Conservation (phyloP, 768 basidiomycete genomes). For the Clathrus columnatus region DNA sequence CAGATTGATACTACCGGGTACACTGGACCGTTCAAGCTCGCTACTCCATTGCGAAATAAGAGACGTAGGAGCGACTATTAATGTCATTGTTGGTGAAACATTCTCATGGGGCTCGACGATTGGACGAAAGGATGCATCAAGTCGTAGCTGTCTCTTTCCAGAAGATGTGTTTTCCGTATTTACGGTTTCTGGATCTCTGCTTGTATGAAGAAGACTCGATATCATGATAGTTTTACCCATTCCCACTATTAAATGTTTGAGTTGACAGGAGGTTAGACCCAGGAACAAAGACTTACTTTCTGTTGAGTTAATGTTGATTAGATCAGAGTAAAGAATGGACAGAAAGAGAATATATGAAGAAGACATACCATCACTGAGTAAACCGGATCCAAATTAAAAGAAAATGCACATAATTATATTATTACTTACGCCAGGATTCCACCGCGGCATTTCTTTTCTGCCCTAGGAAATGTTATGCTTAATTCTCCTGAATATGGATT, state of each 20-base stretch:
- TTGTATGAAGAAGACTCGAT: slow-evolving; percentile 80
- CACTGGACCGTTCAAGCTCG: slow-evolving; percentile 80
- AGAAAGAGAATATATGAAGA: slow-evolving; percentile 6
- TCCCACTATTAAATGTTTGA: slow-evolving; percentile 51
- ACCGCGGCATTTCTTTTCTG: slow-evolving; percentile 67
- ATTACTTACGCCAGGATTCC: slow-evolving; percentile 80
- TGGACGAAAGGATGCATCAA: slow-evolving; percentile 56
- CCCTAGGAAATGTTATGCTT: slow-evolving; percentile 74
- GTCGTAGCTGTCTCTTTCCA: slow-evolving; percentile 42
- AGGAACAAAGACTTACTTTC: slow-evolving; percentile 36
- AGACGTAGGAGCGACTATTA: slow-evolving; percentile 90
- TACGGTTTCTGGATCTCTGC: slow-evolving; percentile 39
- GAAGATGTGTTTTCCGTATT: slow-evolving; percentile 18
- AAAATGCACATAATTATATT: background rate
- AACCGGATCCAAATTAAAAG: slow-evolving; percentile 3
- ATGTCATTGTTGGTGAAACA: slow-evolving; percentile 49
- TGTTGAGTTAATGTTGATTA: too few relatives aligned
- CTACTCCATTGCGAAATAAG: slow-evolving; percentile 90
- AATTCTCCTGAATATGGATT: slow-evolving; percentile 89
- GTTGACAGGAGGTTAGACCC: background rate
- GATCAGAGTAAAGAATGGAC: background rate
- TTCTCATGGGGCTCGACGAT: slow-evolving; percentile 17
- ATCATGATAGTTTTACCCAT: slow-evolving; percentile 95
- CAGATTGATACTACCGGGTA: slow-evolving; percentile 53
- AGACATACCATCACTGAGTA: slow-evolving; percentile 32